Evolutionary conservation across 495 filamentous ascomycete species (phyloP).

Genomic region (Thozetella sp.): DNA sequence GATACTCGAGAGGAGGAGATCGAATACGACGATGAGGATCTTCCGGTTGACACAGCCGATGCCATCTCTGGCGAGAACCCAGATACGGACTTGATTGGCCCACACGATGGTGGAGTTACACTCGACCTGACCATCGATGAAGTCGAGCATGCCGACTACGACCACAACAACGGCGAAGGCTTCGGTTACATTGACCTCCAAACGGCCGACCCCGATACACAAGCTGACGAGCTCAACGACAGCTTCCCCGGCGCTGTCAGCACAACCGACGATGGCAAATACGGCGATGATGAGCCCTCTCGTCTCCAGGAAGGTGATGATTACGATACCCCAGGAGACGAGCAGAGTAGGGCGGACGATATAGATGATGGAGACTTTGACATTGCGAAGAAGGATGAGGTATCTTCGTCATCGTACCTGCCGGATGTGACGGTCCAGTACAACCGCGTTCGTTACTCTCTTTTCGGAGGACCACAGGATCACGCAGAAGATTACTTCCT

Average conservation of each 20-base stretch:
- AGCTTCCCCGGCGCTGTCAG: not conserved
- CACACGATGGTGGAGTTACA: not conserved
- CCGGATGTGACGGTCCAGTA: slow-evolving; percentile 63
- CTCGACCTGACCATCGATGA: slow-evolving; percentile 1
- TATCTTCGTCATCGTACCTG: slow-evolving; percentile 12
- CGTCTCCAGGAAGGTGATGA: not conserved
- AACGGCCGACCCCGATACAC: not conserved
- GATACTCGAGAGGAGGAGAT: slow-evolving; percentile 16
- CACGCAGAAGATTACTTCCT: slow-evolving; percentile 77
- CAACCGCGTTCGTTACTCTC: slow-evolving; percentile 64
- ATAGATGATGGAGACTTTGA: slow-evolving; percentile 13
- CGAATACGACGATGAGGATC: slow-evolving; percentile 16
- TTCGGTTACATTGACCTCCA: not conserved
- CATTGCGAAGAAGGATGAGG: slow-evolving; percentile 6
- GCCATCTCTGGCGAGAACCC: slow-evolving; percentile 4
- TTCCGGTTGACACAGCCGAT: not conserved
- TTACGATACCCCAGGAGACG: not conserved
- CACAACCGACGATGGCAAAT: not conserved
- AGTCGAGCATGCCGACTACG: not conserved
- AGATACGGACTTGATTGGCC: not conserved
- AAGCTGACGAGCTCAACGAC: not conserved
- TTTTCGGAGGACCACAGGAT: slow-evolving; percentile 68
- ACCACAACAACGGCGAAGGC: not conserved
- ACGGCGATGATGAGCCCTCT: not conserved
- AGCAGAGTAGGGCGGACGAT: not conserved